These are phyloP conservation scores for Neobulgaria alba DNA, from an alignment of 2,329 filamentous ascomycete species.

Conservation along the genomic window DNA sequence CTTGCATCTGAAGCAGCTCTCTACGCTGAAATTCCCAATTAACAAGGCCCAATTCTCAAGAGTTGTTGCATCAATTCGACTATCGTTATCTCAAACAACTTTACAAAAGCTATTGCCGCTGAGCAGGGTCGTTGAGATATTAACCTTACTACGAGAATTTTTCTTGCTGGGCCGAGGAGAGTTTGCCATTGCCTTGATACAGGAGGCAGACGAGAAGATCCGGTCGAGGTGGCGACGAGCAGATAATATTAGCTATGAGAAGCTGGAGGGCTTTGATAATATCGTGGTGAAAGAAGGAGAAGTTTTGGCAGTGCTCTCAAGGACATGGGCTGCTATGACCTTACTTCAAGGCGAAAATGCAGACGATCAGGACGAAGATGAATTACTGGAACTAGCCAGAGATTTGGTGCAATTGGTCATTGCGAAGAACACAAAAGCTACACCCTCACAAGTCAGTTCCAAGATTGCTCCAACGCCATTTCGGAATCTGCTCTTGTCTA, in stretches of 20 bases:
- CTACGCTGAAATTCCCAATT: constrained; percentile 64
- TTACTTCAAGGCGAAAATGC: constrained; percentile 60
- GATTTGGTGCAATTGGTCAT: constrained; percentile 63
- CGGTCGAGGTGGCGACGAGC: constrained; percentile 62
- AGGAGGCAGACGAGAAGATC: constrained; percentile 74
- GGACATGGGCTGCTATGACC: constrained; percentile 74
- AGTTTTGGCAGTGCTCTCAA: constrained; percentile 64
- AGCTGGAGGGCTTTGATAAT: constrained; percentile 49
- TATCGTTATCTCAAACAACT: constrained; percentile 75
- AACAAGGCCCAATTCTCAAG: constrained; percentile 60
- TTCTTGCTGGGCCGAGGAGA: constrained; percentile 83
- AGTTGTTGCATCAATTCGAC: constrained; percentile 66
- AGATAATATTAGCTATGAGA: constrained; percentile 49
- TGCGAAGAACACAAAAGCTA: constrained; percentile 36
- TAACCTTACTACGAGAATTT: constrained; percentile 75
- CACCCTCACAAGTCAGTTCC: constrained; percentile 28
- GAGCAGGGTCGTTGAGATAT: constrained; percentile 64
- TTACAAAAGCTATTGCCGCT: constrained; percentile 76
- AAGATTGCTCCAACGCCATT: constrained; percentile 47
- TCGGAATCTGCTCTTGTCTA: constrained; percentile 72
- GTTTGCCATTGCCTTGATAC: constrained; percentile 79
- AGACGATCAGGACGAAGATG: constrained; percentile 68
- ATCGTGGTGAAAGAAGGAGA: constrained; percentile 80
- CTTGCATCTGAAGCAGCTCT: constrained; percentile 60
- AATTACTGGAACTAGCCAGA: constrained; percentile 73